These are phyloP conservation scores for Pisolithus marmoratus DNA, from an alignment of 768 basidiomycete genomes.

Conservation along the genomic window DNA sequence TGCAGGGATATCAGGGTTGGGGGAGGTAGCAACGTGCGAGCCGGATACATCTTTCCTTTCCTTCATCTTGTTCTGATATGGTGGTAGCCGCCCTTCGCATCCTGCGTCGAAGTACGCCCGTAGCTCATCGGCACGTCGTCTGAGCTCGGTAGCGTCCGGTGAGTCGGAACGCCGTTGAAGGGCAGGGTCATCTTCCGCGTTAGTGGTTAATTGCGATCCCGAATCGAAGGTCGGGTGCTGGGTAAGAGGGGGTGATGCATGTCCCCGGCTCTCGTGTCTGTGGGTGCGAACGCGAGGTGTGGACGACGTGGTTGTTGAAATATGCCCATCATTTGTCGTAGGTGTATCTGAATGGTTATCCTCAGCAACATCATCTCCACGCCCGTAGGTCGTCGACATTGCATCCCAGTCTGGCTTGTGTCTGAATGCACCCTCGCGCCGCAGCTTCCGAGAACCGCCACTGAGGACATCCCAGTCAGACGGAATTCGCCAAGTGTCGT, in stretches of 20 bases:
- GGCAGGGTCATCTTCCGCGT: background rate
- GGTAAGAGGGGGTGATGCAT: background rate
- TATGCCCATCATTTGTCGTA: background rate
- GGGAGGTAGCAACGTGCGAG: too few species aligned
- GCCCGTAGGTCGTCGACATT: background rate
- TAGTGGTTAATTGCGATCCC: background rate
- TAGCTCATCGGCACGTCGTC: background rate
- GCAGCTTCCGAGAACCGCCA: background rate
- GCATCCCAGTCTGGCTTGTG: constrained; percentile 1
- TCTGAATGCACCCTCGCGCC: constrained; percentile 2
- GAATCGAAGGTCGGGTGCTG: background rate
- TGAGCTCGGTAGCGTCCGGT: background rate
- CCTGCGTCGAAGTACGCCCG: background rate
- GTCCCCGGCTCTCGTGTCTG: background rate
- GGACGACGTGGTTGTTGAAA: background rate
- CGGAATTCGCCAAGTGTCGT: background rate
- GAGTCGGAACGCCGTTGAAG: background rate
- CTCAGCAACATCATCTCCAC: background rate
- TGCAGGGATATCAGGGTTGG: background rate
- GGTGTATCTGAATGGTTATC: background rate
- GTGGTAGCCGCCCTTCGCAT: background rate
- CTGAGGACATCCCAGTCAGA: background rate
- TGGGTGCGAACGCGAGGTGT: too few species aligned
- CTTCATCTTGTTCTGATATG: background rate
- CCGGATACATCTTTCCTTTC: background rate